phyloP scores from a whole-genome alignment of 441 rosid species.

The Gossypium lobatum region DNA sequence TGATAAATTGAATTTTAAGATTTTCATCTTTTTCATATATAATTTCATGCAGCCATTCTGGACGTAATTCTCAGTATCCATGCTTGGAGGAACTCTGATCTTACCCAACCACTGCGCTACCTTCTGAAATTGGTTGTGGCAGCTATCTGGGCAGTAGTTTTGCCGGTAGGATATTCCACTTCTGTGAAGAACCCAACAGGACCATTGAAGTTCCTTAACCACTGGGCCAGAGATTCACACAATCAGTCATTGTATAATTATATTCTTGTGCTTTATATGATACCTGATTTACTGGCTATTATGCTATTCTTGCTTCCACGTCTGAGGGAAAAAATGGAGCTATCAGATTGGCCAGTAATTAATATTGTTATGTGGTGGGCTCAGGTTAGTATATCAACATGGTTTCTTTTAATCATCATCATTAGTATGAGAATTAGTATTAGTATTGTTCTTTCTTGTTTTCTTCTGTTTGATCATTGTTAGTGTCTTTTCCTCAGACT shows the following conservation, averaged over 20 bases:
- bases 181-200: conserved; percentile 72
- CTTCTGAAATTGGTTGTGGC: conserved; percentile 74
- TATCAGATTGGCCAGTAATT: conserved; percentile 64
- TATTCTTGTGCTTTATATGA: conserved; percentile 72
- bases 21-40: conserved; percentile 6
- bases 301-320: conserved; percentile 71
- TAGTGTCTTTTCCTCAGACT: background rate
- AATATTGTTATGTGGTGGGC: conserved; percentile 97
- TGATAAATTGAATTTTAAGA: background rate
- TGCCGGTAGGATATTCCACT: conserved; percentile 74
- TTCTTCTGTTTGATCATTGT: background rate
- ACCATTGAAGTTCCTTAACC: conserved; percentile 55
- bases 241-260: conserved; percentile 55
- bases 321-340: conserved; percentile 78
- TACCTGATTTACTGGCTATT: conserved; percentile 75
- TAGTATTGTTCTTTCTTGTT: background rate
- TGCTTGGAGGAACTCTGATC: conserved; percentile 86
- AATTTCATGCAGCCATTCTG: conserved; percentile 54
- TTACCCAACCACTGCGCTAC: conserved; percentile 68
- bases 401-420: background rate
- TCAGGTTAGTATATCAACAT: conserved; percentile 55
- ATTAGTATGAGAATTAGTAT: background rate
- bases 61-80: conserved; percentile 76
- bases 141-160: conserved; percentile 72
- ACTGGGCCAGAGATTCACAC: conserved; percentile 61